Base-by-base conservation (phyloP, 768 basidiomycete species). In the Austroboletus eburneus region DNA sequence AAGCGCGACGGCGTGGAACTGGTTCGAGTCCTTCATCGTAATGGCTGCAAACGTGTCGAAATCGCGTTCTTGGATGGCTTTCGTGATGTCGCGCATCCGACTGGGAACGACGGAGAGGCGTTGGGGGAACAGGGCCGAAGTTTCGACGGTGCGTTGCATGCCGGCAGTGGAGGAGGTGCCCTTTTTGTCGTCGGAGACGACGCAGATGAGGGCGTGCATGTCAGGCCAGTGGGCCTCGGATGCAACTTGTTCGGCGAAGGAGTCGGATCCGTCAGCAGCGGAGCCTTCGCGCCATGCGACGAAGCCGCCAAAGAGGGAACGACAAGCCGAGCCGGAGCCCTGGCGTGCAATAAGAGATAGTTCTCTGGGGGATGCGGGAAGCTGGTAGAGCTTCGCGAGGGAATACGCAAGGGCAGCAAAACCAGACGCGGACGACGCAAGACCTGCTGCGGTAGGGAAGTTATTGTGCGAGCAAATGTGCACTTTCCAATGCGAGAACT, bases 21-120 rank as follows among this genome's bases (percentile, higher is more conserved):
- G 87, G 72, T 99, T 99, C 42, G 92, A 95, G 66, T 99, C 96
- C 40, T 79, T 81, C 92, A 98, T 99, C 18, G 96, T 99, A 65
- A 97, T 80, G 50, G 72, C 70, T 0, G 93, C 96, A 55, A 99
- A 99, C 0, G 79, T 55, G 58, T 92, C 83, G 65, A 99, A 99
- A 69, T 98, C 88, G 55, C 75, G 78, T 2, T 63, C 71, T 39
- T 67, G 62, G 68, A 99, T 98, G 18, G 96, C 95, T 9, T 75
- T 62, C n/a, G 75, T 75, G 63, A 98, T 97, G 27, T 63, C 76
- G 6, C 68, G 66, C 94, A 99, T 97, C 50, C 94, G 81, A 23
- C 74, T 72, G 2, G 94, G 94, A 8, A 99, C 96, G 69, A 96
- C 79, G 48, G 83, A 72, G 72, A 97, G 91, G 54, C 96, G 89